Conservation (phyloP, 257 asterid species). For the Solanum piurae region DNA sequence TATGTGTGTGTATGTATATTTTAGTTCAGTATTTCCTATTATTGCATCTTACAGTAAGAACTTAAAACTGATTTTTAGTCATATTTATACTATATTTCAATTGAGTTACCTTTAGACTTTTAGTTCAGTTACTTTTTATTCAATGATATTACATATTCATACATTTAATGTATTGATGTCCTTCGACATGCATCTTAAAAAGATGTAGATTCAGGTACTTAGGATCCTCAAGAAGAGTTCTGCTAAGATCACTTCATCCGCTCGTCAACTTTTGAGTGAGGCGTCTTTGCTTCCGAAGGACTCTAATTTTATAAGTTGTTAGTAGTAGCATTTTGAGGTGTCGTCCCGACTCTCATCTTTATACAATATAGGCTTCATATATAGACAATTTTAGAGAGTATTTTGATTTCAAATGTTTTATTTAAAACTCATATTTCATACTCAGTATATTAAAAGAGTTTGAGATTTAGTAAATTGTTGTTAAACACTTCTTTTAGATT, state of each 20-base stretch:
- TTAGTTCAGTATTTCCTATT: no score
- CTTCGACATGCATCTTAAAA: background rate
- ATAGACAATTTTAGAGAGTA: background rate
- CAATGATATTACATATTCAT: no score
- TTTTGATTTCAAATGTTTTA: no score
- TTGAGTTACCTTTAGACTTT: background rate
- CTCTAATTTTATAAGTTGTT: background rate
- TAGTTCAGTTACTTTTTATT: no score
- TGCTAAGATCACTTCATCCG: background rate
- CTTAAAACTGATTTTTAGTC: background rate
- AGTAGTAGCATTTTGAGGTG: background rate
- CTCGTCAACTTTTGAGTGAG: background rate
- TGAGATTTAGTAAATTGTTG: background rate
- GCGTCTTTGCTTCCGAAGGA: background rate
- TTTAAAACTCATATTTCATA: background rate
- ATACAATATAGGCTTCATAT: background rate
- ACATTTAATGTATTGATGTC: no score
- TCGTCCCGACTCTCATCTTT: background rate
- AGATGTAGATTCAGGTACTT: no score
- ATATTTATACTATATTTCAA: no score
- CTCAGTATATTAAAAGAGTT: background rate
- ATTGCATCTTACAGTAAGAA: no score
- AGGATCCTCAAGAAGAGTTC: background rate
- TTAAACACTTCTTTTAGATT: no score
- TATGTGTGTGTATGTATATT: no score